Evolutionary conservation across 2,329 filamentous ascomycete species (phyloP), one percentile per base, ranked within the genome.

Genomic region (Cladosporium sp.): DNA sequence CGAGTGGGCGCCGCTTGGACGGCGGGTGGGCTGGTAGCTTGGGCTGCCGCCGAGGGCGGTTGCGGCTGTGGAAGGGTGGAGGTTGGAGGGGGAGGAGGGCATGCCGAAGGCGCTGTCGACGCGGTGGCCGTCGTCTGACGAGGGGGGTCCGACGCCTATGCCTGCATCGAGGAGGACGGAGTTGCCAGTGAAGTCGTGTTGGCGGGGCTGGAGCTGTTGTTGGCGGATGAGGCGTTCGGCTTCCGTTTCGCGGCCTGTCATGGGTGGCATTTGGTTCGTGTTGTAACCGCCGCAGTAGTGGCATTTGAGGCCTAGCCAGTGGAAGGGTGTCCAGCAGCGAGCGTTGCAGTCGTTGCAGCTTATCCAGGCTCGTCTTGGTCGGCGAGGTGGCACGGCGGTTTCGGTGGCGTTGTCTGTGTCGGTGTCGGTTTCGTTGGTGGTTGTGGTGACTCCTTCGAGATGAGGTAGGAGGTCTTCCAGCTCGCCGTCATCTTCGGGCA

Each of bases 341-440:
- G 87, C 86, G 39, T 84, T 88, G 69, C 93, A 98, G 70, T 98
- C 93, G 66, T 98, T 97, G 69, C 93, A 98, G 54, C 91, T 82
- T 43, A 97, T 82, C 55, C 91, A 80, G 12, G 90, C 92, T 55
- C 83, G 56, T 38, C 63, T 55, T 19, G 66, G 66, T 6, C 63
- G 52, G 7, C 58, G 29, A 36, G 50, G 39, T 38, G 49, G 32
- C 19, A 49, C 30, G 11, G 50, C 22, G 9, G 53, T 29, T 25
- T 40, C 49, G 1, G 49, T 30, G 30, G n/a, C 40, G 16, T 39
- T 18, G 4, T 50, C 33, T 8, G 22, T 38, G 7, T 50, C 48
- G n/a, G 52, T 46, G 4, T 49, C 36, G 6, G 41, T 38, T 19
- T 18, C 25, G 25, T 15, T 16, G 5, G 29, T 13, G 13, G 52